Evolutionary conservation across 345 rosid species (phyloP), one percentile per base, ranked within the genome.

Genomic region (Melaleuca alternifolia): DNA sequence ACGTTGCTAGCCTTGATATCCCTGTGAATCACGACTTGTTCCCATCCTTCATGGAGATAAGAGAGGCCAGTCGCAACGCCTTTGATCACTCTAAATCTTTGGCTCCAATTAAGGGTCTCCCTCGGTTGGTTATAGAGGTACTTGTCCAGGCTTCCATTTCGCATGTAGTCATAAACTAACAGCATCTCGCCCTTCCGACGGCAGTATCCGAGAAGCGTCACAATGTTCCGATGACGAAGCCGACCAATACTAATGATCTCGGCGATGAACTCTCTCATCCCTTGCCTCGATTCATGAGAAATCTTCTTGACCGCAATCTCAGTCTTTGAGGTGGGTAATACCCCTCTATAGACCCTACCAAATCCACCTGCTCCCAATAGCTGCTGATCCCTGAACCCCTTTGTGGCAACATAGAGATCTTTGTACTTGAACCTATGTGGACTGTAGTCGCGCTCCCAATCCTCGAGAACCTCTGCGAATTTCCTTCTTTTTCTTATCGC

Each of bases 241-340:
- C 91, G 90, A n/a, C 95, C 90, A 84, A 93, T 82, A 57, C 87
- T 91, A 52, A 88, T 90, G 21, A 93, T 91, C 88, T 93, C 93
- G 14, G 94, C 85, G 28, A 92, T 91, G 1, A 92, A 90, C 87
- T 91, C 96, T 54, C 88, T 76, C 41, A 41, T 41, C 41, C 41
- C 41, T 41, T 41, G 41, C 41, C 41, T 41, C 4, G 41, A 41
- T 41, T 93, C 91, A 54, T 96, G 96, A 1, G 94, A 94, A 50
- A 96, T 87, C 88, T 88, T 92, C 87, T 96, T 96, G 61, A 96
- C 96, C 2, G 97, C 98, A 57, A 96, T 87, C 71, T 92, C 92
- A 2, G 88, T 6, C 82, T 93, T 94, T 26, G 93, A 86, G 37
- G 21, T 85, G 1, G 92, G 94, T 1, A 96, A 81, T 6, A 86